Percentiles rank a stretch among this genome's conserved stretches.
Conservation (phyloP, 1,284 basidiomycete genomes). For the Ustilago loliicola region DNA sequence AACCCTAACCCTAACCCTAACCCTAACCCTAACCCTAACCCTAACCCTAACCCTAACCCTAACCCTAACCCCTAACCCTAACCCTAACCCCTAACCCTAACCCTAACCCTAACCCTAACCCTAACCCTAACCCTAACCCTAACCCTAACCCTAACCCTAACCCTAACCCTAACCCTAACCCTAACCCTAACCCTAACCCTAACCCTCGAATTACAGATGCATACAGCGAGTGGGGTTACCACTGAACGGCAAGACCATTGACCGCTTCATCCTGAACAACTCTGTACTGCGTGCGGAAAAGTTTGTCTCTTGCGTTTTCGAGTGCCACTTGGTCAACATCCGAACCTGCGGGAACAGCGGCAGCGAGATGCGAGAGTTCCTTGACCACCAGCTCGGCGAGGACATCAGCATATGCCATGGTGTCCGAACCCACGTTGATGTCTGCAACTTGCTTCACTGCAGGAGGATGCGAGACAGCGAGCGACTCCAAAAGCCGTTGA, state of each 20-base stretch:
- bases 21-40: too few species aligned
- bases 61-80: too few species aligned
- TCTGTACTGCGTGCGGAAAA: slow-evolving; percentile 85
- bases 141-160: slow-evolving; percentile 10
- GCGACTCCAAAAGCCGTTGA: slow-evolving; percentile 30
- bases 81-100: too few species aligned
- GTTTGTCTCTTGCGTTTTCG: slow-evolving; percentile 71
- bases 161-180: neutral
- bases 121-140: slow-evolving; percentile 2
- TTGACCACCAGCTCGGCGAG: slow-evolving; percentile 73
- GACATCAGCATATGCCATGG: slow-evolving; percentile 71
- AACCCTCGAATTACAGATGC: neutral
- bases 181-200: slow-evolving; percentile 2
- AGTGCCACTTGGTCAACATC: slow-evolving; percentile 70
- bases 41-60: too few species aligned
- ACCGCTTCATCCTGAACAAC: slow-evolving; percentile 89
- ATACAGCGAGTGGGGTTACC: slow-evolving; percentile 73
- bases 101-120: too few species aligned
- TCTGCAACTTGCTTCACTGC: neutral
- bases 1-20: too few species aligned
- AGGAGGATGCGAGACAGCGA: slow-evolving; percentile 1
- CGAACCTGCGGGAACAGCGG: slow-evolving; percentile 20
- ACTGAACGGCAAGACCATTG: slow-evolving; percentile 81
- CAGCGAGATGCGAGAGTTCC: slow-evolving; percentile 70
- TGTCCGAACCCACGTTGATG: slow-evolving; percentile 13